Percentiles rank a stretch among this genome's conserved stretches.
phyloP scores from a whole-genome alignment of 768 basidiomycete genomes.

The Mycena venus region DNA sequence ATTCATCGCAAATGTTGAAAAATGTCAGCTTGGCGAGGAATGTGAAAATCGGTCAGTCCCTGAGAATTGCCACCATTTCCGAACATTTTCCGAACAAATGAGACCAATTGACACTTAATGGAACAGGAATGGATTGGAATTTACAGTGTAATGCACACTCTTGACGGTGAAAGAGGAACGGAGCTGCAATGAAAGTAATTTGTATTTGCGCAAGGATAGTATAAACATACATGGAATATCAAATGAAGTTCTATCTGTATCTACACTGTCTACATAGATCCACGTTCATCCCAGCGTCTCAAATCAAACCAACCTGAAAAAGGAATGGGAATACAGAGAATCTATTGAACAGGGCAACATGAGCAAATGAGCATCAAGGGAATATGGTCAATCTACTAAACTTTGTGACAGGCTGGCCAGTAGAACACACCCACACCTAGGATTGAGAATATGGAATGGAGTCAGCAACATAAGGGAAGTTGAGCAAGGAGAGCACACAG shows the following conservation, averaged over 20 bases:
- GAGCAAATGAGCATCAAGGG: neutral
- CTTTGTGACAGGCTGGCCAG: neutral
- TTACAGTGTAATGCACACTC: no score
- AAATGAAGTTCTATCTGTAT: neutral
- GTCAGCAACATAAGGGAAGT: no score
- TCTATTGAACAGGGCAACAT: neutral
- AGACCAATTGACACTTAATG: no score
- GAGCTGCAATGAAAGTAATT: no score
- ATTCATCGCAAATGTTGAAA: neutral
- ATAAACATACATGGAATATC: neutral
- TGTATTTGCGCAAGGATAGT: no score
- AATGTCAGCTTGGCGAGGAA: neutral
- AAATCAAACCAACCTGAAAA: neutral
- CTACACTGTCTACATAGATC: neutral
- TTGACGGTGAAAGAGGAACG: no score
- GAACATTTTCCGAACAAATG: no score
- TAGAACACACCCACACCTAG: neutral
- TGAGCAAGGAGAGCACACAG: no score
- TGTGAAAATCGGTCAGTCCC: neutral
- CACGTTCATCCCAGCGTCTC: neutral
- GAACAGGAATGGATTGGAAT: no score
- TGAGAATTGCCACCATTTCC: neutral
- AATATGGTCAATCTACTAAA: neutral
- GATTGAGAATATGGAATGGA: neutral
- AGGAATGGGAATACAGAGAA: neutral